A percentile compares a stretch with the other conserved stretches of the same genome.
Evolutionary conservation across 2,329 filamentous ascomycete species (phyloP).

Genomic region (Colletotrichum lupini): DNA sequence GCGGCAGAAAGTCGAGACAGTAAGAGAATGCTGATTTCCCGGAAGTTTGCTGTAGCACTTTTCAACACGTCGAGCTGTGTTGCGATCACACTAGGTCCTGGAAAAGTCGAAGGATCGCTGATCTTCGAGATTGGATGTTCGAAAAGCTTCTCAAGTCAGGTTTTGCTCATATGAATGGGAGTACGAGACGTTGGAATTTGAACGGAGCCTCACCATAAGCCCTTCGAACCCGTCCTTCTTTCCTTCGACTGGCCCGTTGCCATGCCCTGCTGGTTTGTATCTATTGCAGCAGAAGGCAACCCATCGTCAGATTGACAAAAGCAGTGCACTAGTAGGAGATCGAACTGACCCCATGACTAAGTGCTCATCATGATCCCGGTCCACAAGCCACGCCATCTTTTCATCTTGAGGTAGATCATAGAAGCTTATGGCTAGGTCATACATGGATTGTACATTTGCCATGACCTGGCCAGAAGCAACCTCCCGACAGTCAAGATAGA

Average conservation of each 20-base stretch:
- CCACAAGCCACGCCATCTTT: constrained; percentile 10
- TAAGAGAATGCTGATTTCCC: constrained; percentile 4
- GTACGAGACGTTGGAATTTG: no score
- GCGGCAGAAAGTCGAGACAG: constrained; percentile 2
- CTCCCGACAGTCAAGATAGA: constrained; percentile 9
- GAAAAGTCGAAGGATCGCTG: neutral
- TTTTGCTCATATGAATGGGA: neutral
- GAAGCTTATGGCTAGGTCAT: constrained; percentile 5
- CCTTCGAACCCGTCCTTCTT: constrained; percentile 22
- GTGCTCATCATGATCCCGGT: constrained; percentile 21
- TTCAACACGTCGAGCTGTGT: neutral
- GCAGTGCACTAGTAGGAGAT: no score
- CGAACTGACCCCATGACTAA: constrained; percentile 16
- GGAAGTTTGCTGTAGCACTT: constrained; percentile 4
- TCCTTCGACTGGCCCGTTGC: constrained; percentile 13
- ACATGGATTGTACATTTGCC: constrained; percentile 8
- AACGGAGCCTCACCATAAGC: neutral
- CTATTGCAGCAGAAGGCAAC: neutral
- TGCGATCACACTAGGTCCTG: constrained; percentile 6
- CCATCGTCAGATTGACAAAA: no score
- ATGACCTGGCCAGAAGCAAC: constrained; percentile 3
- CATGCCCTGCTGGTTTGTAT: constrained; percentile 20
- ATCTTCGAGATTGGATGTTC: constrained; percentile 19
- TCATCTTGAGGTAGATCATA: constrained; percentile 4
- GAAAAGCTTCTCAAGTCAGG: neutral